Conservation (phyloP, 1,284 basidiomycete species). For the Omphalotus olearius region DNA sequence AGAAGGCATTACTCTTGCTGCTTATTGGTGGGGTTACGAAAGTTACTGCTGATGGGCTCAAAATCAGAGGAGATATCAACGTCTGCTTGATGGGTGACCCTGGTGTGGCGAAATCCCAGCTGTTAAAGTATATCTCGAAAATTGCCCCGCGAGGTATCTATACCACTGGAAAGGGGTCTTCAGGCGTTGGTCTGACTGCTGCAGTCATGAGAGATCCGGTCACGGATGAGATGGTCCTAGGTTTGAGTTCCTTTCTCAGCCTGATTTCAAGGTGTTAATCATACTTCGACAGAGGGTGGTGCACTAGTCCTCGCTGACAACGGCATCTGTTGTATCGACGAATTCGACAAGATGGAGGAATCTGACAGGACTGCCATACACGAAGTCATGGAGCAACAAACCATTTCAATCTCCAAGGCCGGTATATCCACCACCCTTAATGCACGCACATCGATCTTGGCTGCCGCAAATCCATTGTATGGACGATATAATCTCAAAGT, state of each 20-base stretch:
- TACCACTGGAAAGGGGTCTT: conserved; percentile 97
- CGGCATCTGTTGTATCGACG: conserved; percentile 99
- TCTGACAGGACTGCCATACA: conserved; percentile 97
- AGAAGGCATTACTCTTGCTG: conserved; percentile 93
- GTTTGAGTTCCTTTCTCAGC: conserved; percentile 42
- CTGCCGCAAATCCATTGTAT: conserved; percentile 97
- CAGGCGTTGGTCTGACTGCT: conserved; percentile 96
- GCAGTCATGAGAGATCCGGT: conserved; percentile 99
- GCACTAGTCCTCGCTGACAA: conserved; percentile 98
- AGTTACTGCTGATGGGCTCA: conserved; percentile 95
- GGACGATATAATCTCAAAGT: conserved; percentile 98
- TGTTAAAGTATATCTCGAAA: conserved; percentile 98
- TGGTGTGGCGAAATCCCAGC: conserved; percentile 98
- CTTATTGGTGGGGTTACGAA: conserved; percentile 97
- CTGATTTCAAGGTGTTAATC: conserved; percentile 9
- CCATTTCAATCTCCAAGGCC: conserved; percentile 98
- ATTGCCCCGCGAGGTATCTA: conserved; percentile 97
- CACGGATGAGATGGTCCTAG: conserved; percentile 98
- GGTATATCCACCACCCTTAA: conserved; percentile 99
- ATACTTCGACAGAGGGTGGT: conserved; percentile 79
- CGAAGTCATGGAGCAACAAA: conserved; percentile 99
- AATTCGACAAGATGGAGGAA: conserved; percentile 99
- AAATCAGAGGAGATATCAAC: conserved; percentile 97
- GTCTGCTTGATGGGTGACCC: conserved; percentile 99
- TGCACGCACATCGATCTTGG: conserved; percentile 97